Conservation (phyloP, 2,329 filamentous ascomycete species). For the Claviceps citrina region DNA sequence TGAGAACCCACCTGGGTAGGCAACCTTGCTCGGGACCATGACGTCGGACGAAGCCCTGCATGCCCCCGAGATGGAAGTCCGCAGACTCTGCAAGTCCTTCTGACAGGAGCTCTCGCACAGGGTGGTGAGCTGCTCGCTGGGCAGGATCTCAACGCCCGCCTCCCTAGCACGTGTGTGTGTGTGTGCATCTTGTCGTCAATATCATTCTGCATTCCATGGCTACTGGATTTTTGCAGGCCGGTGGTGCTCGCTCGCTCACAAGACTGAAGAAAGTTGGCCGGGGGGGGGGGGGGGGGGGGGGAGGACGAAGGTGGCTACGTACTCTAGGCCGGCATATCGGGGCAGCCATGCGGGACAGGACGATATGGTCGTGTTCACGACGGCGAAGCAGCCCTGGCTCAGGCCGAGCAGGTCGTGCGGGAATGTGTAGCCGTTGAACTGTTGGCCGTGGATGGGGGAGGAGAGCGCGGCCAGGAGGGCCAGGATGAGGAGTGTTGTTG, state of each 20-base stretch:
- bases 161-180: too few species aligned
- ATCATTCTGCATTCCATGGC: too few species aligned
- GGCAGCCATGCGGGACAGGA: not conserved
- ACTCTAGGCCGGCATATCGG: not conserved
- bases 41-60: slow-evolving; percentile 1
- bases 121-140: not conserved
- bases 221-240: too few species aligned
- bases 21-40: slow-evolving; percentile 1
- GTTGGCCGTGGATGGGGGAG: not conserved
- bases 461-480: not conserved
- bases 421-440: not conserved
- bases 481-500: too few species aligned
- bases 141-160: not conserved
- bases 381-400: not conserved
- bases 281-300: too few species aligned
- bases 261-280: too few species aligned
- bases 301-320: not conserved
- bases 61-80: not conserved
- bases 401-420: not conserved
- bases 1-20: slow-evolving; percentile 1
- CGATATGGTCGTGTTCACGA: not conserved
- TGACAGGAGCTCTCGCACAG: slow-evolving; percentile 2
- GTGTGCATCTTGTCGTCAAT: not conserved
- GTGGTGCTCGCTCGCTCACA: too few species aligned
- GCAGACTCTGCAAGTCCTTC: not conserved